phyloP scores from a whole-genome alignment of 1,284 basidiomycete species.

The Meira nashicola region DNA sequence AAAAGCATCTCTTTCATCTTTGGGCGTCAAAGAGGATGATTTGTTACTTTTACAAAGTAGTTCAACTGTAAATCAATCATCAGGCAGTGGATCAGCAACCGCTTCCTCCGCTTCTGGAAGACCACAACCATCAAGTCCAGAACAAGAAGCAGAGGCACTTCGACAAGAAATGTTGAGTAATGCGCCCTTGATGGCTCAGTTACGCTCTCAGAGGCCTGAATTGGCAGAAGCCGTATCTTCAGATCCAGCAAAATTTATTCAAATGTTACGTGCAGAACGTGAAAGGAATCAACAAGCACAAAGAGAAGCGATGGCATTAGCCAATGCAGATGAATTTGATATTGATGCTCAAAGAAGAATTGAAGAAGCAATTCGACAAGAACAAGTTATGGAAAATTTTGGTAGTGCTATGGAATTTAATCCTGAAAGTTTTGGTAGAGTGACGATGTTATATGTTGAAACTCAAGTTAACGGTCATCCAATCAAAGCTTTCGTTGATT shows the following conservation, averaged over 20 bases:
- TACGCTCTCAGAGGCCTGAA: conserved; percentile 43
- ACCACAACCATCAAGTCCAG: background rate
- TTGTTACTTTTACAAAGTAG: conserved; percentile 30
- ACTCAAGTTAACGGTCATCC: conserved; percentile 72
- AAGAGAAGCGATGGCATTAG: conserved; percentile 74
- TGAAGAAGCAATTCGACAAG: conserved; percentile 85
- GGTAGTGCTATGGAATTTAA: conserved; percentile 53
- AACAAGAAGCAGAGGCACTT: conserved; percentile 7
- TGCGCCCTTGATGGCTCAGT: conserved; percentile 10
- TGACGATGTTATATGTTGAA: conserved; percentile 94
- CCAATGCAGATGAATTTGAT: conserved; percentile 75
- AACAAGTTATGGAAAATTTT: conserved; percentile 71
- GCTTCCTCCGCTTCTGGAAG: background rate
- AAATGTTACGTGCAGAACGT: conserved; percentile 25
- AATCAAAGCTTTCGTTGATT: conserved; percentile 95
- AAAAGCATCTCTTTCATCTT: conserved; percentile 27
- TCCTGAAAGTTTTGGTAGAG: conserved; percentile 87
- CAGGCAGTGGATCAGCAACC: conserved; percentile 1
- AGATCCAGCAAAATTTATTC: conserved; percentile 18
- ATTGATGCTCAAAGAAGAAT: conserved; percentile 76
- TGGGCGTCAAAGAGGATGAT: conserved; percentile 40
- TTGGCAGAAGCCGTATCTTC: conserved; percentile 22
- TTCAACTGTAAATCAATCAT: background rate
- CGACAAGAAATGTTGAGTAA: conserved; percentile 8
- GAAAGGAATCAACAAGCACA: conserved; percentile 15